Percentiles rank a stretch among this genome's conserved stretches.
Conservation (phyloP, 2,329 filamentous ascomycete genomes). For the Botrytis aclada region DNA sequence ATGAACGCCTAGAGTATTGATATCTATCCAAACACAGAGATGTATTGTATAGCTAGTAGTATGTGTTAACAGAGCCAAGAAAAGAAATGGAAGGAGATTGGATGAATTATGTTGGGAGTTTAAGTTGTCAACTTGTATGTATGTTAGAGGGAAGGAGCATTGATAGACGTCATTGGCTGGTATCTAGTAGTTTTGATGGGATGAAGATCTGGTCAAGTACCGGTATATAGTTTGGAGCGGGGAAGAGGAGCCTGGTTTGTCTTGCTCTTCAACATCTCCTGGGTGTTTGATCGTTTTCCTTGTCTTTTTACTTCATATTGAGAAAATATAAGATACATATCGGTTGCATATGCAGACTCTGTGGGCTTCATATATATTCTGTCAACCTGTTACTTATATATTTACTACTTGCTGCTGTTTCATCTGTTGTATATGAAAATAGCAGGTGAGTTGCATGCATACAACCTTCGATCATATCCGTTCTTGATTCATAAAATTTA, state of each 20-base stretch:
- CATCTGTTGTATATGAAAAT: background rate
- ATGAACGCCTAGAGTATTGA: background rate
- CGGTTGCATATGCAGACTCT: background rate
- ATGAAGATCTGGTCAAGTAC: background rate
- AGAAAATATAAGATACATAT: background rate
- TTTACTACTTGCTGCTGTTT: background rate
- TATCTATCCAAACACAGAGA: background rate
- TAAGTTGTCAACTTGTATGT: background rate
- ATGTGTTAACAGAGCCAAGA: background rate
- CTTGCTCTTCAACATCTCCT: background rate
- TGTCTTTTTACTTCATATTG: background rate
- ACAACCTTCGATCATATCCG: background rate
- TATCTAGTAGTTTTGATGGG: background rate
- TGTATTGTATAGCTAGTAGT: background rate
- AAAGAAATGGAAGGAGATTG: background rate
- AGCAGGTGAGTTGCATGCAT: background rate
- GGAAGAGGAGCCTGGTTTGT: background rate
- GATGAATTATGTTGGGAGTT: background rate
- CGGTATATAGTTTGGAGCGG: background rate
- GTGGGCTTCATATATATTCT: background rate
- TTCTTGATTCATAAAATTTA: background rate
- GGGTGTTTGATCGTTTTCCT: background rate
- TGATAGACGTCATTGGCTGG: background rate
- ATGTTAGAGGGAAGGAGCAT: background rate
- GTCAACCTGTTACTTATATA: background rate